A percentile compares a stretch with the other conserved stretches of the same genome.
Evolutionary conservation across 768 basidiomycete genomes (phyloP).

Genomic region (Naganishia kalamii): DNA sequence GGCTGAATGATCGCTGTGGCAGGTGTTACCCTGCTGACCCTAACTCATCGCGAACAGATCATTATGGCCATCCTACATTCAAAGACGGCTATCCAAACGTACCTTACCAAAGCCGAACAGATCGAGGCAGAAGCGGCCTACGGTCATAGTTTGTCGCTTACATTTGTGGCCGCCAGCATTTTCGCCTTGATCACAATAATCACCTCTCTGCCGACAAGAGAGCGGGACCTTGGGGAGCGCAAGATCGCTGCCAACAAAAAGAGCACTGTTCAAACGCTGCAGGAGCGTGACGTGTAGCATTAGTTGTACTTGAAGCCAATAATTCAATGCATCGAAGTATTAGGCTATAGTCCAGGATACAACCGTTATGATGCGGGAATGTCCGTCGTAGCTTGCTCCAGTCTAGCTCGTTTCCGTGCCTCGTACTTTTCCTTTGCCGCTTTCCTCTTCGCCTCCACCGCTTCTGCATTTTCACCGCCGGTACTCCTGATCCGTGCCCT

Average conservation of each 20-base stretch:
- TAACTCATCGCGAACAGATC: constrained; percentile 18
- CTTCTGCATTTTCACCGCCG: constrained; percentile 36
- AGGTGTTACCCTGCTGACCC: background rate
- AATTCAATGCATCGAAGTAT: background rate
- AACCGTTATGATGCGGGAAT: background rate
- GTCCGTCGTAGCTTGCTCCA: constrained; percentile 24
- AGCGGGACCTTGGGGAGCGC: constrained; percentile 16
- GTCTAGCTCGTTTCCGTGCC: constrained; percentile 40
- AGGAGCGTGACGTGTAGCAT: background rate
- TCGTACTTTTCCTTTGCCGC: constrained; percentile 42
- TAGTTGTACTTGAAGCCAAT: background rate
- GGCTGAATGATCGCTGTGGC: background rate
- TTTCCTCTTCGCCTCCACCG: constrained; percentile 39
- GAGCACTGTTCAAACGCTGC: constrained; percentile 3
- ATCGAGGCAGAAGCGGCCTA: constrained; percentile 33
- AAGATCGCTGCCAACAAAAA: background rate
- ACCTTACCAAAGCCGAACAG: constrained; percentile 26
- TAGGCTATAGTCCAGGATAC: background rate
- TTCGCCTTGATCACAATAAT: constrained; percentile 12
- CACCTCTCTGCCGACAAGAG: constrained; percentile 15
- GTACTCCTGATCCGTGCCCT: constrained; percentile 47
- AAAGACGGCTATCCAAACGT: constrained; percentile 36
- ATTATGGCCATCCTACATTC: constrained; percentile 40
- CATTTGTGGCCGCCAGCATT: constrained; percentile 20
- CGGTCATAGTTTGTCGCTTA: constrained; percentile 28